These are phyloP conservation scores for Linaria vulgaris DNA, from an alignment of 257 asterid genomes.

Conservation along the genomic window DNA sequence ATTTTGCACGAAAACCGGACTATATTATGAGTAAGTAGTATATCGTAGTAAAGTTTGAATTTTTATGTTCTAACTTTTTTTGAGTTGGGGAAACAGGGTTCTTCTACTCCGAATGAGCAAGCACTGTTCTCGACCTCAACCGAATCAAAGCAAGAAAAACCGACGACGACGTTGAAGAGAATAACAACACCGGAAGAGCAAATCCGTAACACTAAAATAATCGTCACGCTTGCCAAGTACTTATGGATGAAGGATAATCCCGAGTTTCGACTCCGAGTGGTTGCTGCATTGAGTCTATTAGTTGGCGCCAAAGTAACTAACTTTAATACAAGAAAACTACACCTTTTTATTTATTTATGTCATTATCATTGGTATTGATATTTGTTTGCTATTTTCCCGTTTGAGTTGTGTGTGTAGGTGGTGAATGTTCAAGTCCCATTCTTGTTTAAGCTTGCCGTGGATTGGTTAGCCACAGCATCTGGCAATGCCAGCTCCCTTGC, in stretches of 20 bases:
- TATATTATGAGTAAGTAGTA: background rate
- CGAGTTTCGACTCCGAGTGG: conserved; percentile 74
- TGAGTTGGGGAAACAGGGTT: conserved; percentile 36
- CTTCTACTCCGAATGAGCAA: conserved; percentile 45
- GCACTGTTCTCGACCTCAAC: conserved; percentile 85
- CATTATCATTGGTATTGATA: conserved; percentile 4
- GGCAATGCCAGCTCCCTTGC: conserved; percentile 78
- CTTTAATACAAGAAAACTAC: background rate
- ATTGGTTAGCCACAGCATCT: conserved; percentile 73
- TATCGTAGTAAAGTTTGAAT: background rate
- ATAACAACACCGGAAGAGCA: conserved; percentile 40
- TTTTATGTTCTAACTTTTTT: too few species aligned
- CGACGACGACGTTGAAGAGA: conserved; percentile 32
- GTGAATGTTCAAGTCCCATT: conserved; percentile 97
- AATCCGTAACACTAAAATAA: conserved; percentile 52
- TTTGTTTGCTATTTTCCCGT: conserved; percentile 11
- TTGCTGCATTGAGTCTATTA: conserved; percentile 77
- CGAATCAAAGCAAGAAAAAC: conserved; percentile 38
- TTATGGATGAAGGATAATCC: conserved; percentile 89
- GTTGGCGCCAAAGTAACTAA: conserved; percentile 79
- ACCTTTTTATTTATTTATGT: conserved; percentile 2
- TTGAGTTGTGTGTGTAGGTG: conserved; percentile 54
- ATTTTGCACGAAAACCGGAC: background rate
- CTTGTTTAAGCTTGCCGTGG: conserved; percentile 96
- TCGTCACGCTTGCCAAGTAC: conserved; percentile 67